Base-by-base conservation (phyloP, 352 stramenopile species). In the Globisporangium splendens region DNA sequence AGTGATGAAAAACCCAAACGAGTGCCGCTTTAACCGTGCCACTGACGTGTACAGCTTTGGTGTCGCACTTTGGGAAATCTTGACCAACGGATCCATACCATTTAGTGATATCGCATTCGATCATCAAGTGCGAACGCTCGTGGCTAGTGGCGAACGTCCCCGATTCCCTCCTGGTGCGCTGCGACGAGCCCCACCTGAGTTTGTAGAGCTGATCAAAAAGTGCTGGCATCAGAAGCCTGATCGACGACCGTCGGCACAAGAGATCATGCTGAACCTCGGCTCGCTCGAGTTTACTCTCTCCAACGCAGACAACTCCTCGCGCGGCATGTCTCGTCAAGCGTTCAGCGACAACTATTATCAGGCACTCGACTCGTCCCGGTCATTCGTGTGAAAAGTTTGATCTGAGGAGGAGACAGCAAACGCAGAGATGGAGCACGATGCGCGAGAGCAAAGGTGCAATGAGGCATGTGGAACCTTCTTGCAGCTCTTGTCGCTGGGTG, bases 21-120 rank as follows among this genome's bases (percentile, higher is more conserved):
- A 86, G 46, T 86, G 72, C 58, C 69, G 68, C 22, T 90, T 86
- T 56, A 88, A 88, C 61, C 77, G 80, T 28, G 77, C 80, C 46
- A 88, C 80, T 17, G 80, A 90, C 65, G 75, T 90, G 50, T 90
- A 90, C 65, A 88, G 77, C 73, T 90, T 90, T 54, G 80, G 80
- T 11, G 63, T 90, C 56, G 65, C 74, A 48, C 59, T 88, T 8
- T 88, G 80, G 80, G 77, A 90, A 39, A 77, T 90, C n/a, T 54
- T 88, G 17, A 82, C 77, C 20, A 87, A 90, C 58, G 80, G 80
- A 35, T 65, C 75, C 0, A 72, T 84, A 15, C 77, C 80, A 1
- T 90, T 90, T 54, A 75, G 76, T 18, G 74, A 90, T 28, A 65
- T 88, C 1, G 64, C 72, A 13, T 90, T 88, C 31, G 80, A 90